Evolutionary conservation across 2,329 filamentous ascomycete species (phyloP).

Genomic region (Pyrenophora graminea): DNA sequence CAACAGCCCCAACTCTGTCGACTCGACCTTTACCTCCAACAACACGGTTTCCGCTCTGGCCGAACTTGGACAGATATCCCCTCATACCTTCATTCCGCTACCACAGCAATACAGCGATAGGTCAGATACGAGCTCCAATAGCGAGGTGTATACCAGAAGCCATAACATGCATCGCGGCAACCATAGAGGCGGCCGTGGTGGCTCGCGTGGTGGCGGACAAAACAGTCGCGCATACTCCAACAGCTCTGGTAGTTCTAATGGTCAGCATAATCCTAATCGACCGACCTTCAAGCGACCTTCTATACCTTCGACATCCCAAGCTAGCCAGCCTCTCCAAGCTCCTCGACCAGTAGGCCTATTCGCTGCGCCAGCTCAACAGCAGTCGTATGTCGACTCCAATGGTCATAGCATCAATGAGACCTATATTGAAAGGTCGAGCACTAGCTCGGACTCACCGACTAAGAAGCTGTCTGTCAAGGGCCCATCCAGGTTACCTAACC

Average conservation of each 20-base stretch:
- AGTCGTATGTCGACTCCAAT: constrained; percentile 15
- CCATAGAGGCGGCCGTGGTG: constrained; percentile 10
- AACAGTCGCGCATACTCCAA: constrained; percentile 13
- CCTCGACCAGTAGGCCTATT: neutral
- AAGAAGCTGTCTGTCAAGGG: neutral
- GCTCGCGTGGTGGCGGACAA: constrained; percentile 12
- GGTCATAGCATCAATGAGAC: constrained; percentile 23
- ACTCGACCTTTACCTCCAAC: constrained; percentile 4
- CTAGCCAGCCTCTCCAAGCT: neutral
- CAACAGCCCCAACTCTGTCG: neutral
- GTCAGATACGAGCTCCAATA: constrained; percentile 9
- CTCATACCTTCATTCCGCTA: too few relatives aligned
- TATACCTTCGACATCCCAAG: neutral
- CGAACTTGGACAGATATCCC: too few relatives aligned
- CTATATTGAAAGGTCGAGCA: constrained; percentile 9
- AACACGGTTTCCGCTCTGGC: neutral
- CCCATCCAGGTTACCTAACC: neutral
- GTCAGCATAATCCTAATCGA: constrained; percentile 2
- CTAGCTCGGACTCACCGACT: neutral
- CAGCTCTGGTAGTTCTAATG: constrained; percentile 22
- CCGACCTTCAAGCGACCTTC: constrained; percentile 5
- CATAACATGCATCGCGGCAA: constrained; percentile 17
- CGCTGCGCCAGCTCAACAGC: constrained; percentile 7
- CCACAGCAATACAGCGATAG: neutral
- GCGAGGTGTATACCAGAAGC: neutral